These are phyloP conservation scores for Boletales sp. DNA, from an alignment of 768 basidiomycete genomes.

Conservation along the genomic window DNA sequence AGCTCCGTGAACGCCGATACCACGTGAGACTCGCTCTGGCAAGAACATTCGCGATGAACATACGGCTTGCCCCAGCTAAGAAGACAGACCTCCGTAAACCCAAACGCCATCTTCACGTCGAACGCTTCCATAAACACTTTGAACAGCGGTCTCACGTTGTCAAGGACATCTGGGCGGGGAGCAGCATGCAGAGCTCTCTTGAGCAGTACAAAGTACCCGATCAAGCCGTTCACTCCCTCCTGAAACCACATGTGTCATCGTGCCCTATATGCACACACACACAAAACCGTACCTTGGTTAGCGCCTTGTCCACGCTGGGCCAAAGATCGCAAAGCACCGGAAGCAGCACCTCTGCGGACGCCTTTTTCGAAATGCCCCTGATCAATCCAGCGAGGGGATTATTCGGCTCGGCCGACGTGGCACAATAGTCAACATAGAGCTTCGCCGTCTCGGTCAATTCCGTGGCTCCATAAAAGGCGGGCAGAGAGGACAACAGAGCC, in stretches of 20 bases:
- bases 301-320: conserved; percentile 35
- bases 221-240: conserved; percentile 26
- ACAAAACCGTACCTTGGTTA: conserved; percentile 34
- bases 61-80: no score
- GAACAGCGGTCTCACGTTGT: conserved; percentile 65
- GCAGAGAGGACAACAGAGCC: conserved; percentile 68
- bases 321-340: conserved; percentile 61
- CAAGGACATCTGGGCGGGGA: conserved; percentile 58
- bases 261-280: neutral
- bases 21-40: conserved; percentile 49
- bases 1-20: conserved; percentile 82
- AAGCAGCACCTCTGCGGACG: conserved; percentile 63
- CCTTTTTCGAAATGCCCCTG: conserved; percentile 66
- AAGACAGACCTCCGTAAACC: conserved; percentile 26
- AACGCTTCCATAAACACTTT: conserved; percentile 79
- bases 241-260: conserved; percentile 3
- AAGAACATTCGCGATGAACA: neutral
- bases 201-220: conserved; percentile 64
- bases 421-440: conserved; percentile 50
- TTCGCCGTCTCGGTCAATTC: conserved; percentile 57
- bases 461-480: conserved; percentile 71
- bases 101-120: conserved; percentile 42
- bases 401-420: conserved; percentile 5
- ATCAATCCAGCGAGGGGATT: conserved; percentile 42
- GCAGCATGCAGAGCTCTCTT: conserved; percentile 63